These are phyloP conservation scores for Gossypium australe DNA, from an alignment of 345 rosid species.

Conservation along the genomic window DNA sequence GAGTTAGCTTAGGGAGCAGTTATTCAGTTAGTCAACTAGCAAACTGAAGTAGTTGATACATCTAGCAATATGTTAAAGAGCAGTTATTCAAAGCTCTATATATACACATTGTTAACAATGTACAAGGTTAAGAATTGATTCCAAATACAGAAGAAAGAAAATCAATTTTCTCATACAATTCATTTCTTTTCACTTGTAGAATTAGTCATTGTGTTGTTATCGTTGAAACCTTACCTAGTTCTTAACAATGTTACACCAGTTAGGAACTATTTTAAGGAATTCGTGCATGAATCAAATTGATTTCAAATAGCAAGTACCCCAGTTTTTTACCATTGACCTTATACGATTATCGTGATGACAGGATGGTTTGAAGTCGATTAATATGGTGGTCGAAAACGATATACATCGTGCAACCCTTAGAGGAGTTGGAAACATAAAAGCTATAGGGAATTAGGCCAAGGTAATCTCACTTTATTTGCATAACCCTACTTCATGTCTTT, in stretches of 20 bases:
- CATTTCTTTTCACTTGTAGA: too few relatives aligned
- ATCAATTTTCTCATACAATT: too few relatives aligned
- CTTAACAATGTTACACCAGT: slow-evolving; percentile 10
- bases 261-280: slow-evolving; percentile 25
- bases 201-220: too few relatives aligned
- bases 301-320: not conserved
- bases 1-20: too few relatives aligned
- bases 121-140: too few relatives aligned
- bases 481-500: not conserved
- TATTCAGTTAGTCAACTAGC: too few relatives aligned
- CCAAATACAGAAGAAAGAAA: too few relatives aligned
- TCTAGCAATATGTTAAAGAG: too few relatives aligned
- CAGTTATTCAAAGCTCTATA: too few relatives aligned
- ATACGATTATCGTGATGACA: slow-evolving; percentile 11
- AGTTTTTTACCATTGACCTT: not conserved
- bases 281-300: not conserved
- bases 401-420: slow-evolving; percentile 24
- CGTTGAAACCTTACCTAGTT: too few relatives aligned
- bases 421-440: slow-evolving; percentile 31
- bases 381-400: slow-evolving; percentile 26
- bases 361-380: slow-evolving; percentile 23
- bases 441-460: slow-evolving; percentile 27
- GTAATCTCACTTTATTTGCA: slow-evolving; percentile 5
- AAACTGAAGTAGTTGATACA: too few relatives aligned
- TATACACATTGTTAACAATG: too few relatives aligned